Conservation (phyloP, 1,284 basidiomycete genomes). For the Tilletiaria anomala region DNA sequence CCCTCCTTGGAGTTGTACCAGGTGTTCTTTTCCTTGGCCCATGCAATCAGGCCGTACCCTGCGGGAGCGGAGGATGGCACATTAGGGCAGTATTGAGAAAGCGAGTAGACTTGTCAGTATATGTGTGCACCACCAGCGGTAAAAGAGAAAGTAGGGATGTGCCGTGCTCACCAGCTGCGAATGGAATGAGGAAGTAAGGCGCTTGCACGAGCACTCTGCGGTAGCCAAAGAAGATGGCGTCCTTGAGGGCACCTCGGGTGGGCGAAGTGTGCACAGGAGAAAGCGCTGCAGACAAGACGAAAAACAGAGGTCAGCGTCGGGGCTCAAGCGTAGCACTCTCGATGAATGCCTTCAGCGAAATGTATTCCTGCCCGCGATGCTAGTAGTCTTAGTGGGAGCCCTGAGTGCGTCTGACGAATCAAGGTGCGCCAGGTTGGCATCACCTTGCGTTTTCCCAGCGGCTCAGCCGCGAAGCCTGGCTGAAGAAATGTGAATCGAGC, state of each 20-base stretch:
- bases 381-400: no score
- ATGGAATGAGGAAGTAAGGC: slow-evolving; percentile 35
- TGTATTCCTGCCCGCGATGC: no score
- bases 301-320: background rate
- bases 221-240: slow-evolving; percentile 37
- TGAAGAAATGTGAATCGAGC: no score
- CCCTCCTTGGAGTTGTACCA: slow-evolving; percentile 36
- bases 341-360: no score
- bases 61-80: background rate
- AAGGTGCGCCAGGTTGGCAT: no score
- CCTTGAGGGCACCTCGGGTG: slow-evolving; percentile 30
- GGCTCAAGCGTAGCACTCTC: background rate
- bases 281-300: slow-evolving; percentile 9
- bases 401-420: no score
- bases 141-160: background rate
- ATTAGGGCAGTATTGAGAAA: background rate
- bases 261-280: slow-evolving; percentile 37
- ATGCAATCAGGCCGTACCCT: slow-evolving; percentile 34
- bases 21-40: slow-evolving; percentile 31
- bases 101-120: background rate
- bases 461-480: no score
- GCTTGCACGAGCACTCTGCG: slow-evolving; percentile 32
- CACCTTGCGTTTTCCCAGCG: no score
- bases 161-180: slow-evolving; percentile 22
- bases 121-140: background rate